These are phyloP conservation scores for Emmonsia crescens DNA, from an alignment of 2,329 filamentous ascomycete species.

Conservation along the genomic window DNA sequence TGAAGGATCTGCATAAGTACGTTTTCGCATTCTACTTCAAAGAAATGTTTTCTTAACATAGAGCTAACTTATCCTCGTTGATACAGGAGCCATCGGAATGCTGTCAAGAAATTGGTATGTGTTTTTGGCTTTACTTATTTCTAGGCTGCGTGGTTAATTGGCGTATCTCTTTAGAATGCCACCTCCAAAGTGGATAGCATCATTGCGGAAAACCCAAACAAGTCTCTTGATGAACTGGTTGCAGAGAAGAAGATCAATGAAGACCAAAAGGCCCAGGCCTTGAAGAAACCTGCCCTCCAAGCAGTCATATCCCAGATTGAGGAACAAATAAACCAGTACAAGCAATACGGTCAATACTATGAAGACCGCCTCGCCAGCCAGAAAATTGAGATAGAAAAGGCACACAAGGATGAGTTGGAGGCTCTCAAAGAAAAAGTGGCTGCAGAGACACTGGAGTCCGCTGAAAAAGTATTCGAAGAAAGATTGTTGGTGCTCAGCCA, in stretches of 20 bases:
- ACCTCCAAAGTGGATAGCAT: slow-evolving; percentile 51
- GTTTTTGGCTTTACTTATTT: not conserved
- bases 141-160: not conserved
- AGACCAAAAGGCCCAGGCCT: slow-evolving; percentile 52
- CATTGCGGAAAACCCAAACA: slow-evolving; percentile 48
- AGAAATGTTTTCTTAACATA: slow-evolving; percentile 3
- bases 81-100: slow-evolving; percentile 72
- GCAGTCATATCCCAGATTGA: slow-evolving; percentile 46
- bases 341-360: slow-evolving; percentile 48
- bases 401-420: slow-evolving; percentile 47
- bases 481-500: slow-evolving; percentile 49
- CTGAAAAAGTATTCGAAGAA: slow-evolving; percentile 40
- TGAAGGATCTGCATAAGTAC: slow-evolving; percentile 86
- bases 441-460: slow-evolving; percentile 38
- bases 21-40: slow-evolving; percentile 22
- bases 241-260: slow-evolving; percentile 52
- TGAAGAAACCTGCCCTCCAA: slow-evolving; percentile 53
- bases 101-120: slow-evolving; percentile 88
- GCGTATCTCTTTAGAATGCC: slow-evolving; percentile 34
- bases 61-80: slow-evolving; percentile 8
- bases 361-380: slow-evolving; percentile 45
- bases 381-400: slow-evolving; percentile 44
- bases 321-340: slow-evolving; percentile 51
- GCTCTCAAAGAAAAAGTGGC: slow-evolving; percentile 39
- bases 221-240: slow-evolving; percentile 53